These are phyloP conservation scores for Bullera alba DNA, from an alignment of 768 basidiomycete genomes.

Conservation along the genomic window DNA sequence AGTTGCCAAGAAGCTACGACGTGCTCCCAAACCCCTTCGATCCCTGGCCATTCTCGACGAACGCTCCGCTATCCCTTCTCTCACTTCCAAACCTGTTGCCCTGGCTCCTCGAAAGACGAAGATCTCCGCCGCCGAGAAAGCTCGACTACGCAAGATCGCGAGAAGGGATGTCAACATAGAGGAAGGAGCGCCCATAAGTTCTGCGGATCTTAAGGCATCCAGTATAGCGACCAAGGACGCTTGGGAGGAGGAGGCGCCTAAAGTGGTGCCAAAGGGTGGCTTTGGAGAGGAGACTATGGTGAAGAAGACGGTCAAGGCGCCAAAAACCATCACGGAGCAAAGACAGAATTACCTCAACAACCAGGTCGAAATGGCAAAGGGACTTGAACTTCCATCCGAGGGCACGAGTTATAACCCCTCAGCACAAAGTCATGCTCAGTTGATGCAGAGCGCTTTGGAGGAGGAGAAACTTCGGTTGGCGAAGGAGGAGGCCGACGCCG, in stretches of 20 bases:
- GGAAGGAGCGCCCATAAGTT: conserved; percentile 35
- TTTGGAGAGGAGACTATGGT: conserved; percentile 29
- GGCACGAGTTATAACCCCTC: conserved; percentile 88
- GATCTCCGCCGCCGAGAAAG: conserved; percentile 65
- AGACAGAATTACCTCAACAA: conserved; percentile 19
- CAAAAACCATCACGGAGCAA: conserved; percentile 29
- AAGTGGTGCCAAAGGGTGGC: conserved; percentile 36
- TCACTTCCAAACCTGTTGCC: conserved; percentile 52
- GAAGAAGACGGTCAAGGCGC: conserved; percentile 42
- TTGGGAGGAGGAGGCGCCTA: conserved; percentile 51
- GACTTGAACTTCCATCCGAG: conserved; percentile 56
- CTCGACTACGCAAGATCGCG: conserved; percentile 63
- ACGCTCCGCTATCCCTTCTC: conserved; percentile 80
- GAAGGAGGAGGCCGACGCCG: conserved; percentile 54
- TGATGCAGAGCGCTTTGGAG: conserved; percentile 62
- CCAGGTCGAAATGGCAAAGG: conserved; percentile 12
- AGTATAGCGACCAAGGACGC: conserved; percentile 47
- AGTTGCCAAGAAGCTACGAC: conserved; percentile 39
- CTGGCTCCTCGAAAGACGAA: conserved; percentile 7
- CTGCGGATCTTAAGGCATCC: conserved; percentile 43
- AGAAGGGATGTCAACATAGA: conserved; percentile 7
- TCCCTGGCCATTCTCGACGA: conserved; percentile 74
- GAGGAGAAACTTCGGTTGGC: conserved; percentile 57
- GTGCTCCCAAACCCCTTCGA: conserved; percentile 36
- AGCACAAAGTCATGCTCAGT: conserved; percentile 61